Evolutionary conservation across 805 yeast genomes (phyloP), one percentile per base, ranked within the genome.

Genomic region (Yamadazyma sp.): DNA sequence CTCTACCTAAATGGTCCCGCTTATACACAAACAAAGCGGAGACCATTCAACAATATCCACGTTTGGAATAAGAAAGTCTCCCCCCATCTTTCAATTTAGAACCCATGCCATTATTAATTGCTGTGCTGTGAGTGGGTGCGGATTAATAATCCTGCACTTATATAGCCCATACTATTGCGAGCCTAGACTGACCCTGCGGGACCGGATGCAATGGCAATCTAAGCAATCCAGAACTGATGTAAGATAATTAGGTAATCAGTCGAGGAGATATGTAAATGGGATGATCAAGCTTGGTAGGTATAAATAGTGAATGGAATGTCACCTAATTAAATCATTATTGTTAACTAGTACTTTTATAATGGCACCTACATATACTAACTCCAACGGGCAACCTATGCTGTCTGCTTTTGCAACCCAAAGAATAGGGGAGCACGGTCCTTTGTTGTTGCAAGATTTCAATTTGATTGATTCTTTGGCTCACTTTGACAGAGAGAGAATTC

Each of bases 401-500:
- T 84, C 82, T 52, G 79, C 90, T 5, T 82, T 81, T 52, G 84
- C 86, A 31, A 78, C 89, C 3, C 89, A 84, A 59, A 72, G 93
- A 59, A 64, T 84, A 22, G 83, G 91, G 14, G 59, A 79, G 43
- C 77, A 80, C 48, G 95, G 95, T 24, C 95, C 95, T 5, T 63
- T 86, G 48, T 67, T 87, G 44, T 65, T 87, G 53, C 95, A 87
- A 59, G 95, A 87, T 59, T 82, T 84, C 65, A 80, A 80, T 57
- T 67, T 87, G 62, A 73, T 87, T 52, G 95, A 87, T 54, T 75
- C 87, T 2, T 63, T 87, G 40, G 90, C 95, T 14, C 95, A 86
- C 61, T 87, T 87, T 53, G 95, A 85, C 65, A 74, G 95, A 50
- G 96, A 87, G 64, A 72, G 95, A 63, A 83, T 87, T 47, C 95